These are phyloP conservation scores for Rhodotorula sp. DNA, from an alignment of 1,284 basidiomycete species.

Conservation along the genomic window DNA sequence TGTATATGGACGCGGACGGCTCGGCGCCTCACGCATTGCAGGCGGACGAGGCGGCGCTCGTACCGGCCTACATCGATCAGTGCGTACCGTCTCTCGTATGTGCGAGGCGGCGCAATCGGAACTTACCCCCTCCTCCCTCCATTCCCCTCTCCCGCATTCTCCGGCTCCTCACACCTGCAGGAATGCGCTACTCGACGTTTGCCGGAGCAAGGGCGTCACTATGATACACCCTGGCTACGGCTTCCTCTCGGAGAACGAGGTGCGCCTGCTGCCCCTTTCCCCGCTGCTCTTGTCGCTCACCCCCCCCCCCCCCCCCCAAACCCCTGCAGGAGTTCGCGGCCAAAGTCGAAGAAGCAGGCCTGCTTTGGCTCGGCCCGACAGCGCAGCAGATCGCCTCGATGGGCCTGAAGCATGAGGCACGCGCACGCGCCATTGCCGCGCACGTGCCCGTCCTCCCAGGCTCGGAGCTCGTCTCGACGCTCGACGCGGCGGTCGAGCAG, in stretches of 20 bases:
- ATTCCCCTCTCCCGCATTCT: neutral
- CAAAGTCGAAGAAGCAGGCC: slow-evolving; percentile 57
- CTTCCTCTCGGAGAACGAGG: slow-evolving; percentile 73
- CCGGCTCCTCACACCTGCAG: no score
- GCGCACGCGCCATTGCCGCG: slow-evolving; percentile 58
- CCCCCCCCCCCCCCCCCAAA: neutral
- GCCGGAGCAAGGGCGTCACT: slow-evolving; percentile 75
- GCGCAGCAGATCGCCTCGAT: slow-evolving; percentile 60
- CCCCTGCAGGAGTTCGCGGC: slow-evolving; percentile 56
- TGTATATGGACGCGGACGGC: slow-evolving; percentile 82
- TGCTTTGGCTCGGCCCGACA: slow-evolving; percentile 65
- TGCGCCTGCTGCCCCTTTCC: no score
- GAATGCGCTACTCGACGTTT: slow-evolving; percentile 84
- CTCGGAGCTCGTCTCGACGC: slow-evolving; percentile 56
- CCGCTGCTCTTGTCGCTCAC: no score
- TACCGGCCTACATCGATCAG: slow-evolving; percentile 85
- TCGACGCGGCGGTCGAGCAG: slow-evolving; percentile 56
- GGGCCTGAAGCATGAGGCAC: slow-evolving; percentile 67
- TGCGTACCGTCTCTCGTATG: slow-evolving; percentile 57
- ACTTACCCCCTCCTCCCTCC: neutral
- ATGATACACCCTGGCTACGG: slow-evolving; percentile 86
- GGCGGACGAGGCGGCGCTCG: slow-evolving; percentile 91
- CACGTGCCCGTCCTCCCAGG: slow-evolving; percentile 64
- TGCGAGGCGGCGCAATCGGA: rapidly evolving
- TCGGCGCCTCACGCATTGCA: slow-evolving; percentile 71